Evolutionary conservation across 2,329 filamentous ascomycete genomes (phyloP), one percentile per base, ranked within the genome.

Genomic region (Ophiostoma populinum): DNA sequence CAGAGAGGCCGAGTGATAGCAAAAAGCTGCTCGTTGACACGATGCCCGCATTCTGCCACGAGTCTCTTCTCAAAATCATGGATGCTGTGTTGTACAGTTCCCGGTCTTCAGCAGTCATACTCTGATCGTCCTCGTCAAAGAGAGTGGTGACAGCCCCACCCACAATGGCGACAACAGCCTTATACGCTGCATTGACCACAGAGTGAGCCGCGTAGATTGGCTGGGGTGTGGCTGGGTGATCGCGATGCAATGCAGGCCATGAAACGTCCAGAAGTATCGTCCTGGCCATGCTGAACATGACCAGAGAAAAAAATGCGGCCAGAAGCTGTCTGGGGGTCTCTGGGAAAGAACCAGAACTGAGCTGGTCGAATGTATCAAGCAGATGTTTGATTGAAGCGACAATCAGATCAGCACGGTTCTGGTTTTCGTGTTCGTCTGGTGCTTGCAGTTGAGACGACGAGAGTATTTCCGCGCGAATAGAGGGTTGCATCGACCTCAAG

Each of bases 261-360:
- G n/a, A n/a, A n/a, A n/a, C n/a, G 37, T 69, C 63, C 12, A 62
- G 52, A 5, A 71, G 50, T 2, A 73, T 55, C 1, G 65, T 65
- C 32, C 62, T 60, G 15, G 64, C 57, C 19, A 67, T 55, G 46
- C 66, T 71, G 45, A 73, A 70, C n/a, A 73, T 62, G 47, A 67
- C 70, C 13, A 73, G 49, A 10, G 68, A 62, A 33, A 67, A 53
- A 40, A 71, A 68, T 4, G 61, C 48, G 2, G 67, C 62, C 12
- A 70, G 47, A 60, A 65, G 69, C 36, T 55, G 55, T 42, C 56
- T 58, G 7, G 57, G 52, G 17, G 55, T 55, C 16, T n/a, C n/a
- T n/a, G n/a, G n/a, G n/a, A n/a, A n/a, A n/a, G n/a, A n/a, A n/a
- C n/a, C n/a, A n/a, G n/a, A n/a, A 58, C 47, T 5, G 52, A 49